phyloP scores from a whole-genome alignment of 192 early-diverging fungal genomes.

The Backusella luteola region DNA sequence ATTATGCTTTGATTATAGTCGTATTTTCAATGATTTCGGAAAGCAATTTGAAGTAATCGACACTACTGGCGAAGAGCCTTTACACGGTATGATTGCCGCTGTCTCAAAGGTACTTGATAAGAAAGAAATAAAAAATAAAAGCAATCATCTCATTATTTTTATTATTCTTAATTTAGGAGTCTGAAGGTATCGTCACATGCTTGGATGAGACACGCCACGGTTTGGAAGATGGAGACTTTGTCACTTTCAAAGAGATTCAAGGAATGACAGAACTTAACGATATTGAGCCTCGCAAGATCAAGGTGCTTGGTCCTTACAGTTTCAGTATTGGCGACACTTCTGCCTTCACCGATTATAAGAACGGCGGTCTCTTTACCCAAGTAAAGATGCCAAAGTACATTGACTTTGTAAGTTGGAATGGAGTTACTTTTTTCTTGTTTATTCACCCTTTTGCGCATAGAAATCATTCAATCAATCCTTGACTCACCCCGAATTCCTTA shows the following conservation, averaged over 20 bases:
- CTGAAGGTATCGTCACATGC: slow-evolving; percentile 89
- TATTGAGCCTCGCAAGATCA: slow-evolving; percentile 75
- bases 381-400: slow-evolving; percentile 90
- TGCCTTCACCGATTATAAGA: slow-evolving; percentile 67
- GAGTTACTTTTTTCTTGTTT: neutral
- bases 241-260: slow-evolving; percentile 90
- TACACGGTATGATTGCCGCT: slow-evolving; percentile 90
- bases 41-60: slow-evolving; percentile 82
- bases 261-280: slow-evolving; percentile 92
- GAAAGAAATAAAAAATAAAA: neutral
- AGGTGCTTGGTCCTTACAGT: slow-evolving; percentile 91
- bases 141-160: neutral
- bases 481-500: slow-evolving; percentile 76
- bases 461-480: slow-evolving; percentile 73
- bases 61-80: slow-evolving; percentile 88
- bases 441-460: slow-evolving; percentile 31
- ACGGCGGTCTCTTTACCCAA: slow-evolving; percentile 93
- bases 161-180: slow-evolving; percentile 33
- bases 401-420: slow-evolving; percentile 65
- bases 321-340: slow-evolving; percentile 95
- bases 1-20: slow-evolving; percentile 33
- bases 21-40: slow-evolving; percentile 96
- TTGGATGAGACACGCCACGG: slow-evolving; percentile 97
- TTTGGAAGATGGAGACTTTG: slow-evolving; percentile 95
- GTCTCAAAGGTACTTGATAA: slow-evolving; percentile 51